Evolutionary conservation across 2,329 filamentous ascomycete genomes (phyloP).

Genomic region (Fusarium chlamydosporum): DNA sequence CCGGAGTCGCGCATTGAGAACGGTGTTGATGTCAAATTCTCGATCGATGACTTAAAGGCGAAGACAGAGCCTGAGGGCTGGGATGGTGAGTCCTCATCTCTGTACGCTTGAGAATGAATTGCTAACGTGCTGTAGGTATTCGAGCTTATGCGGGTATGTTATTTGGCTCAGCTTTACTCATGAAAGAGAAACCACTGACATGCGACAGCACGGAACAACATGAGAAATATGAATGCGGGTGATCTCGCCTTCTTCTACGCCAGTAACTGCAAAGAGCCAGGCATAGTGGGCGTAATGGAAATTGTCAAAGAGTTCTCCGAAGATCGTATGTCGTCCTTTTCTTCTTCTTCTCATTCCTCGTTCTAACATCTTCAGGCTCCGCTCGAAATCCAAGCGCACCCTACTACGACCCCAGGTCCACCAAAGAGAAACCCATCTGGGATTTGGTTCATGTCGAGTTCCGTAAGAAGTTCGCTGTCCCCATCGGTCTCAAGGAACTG

Average conservation of each 20-base stretch:
- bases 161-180: rapidly evolving
- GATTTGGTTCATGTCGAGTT: slow-evolving; percentile 91
- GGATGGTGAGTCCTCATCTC: slow-evolving; percentile 74
- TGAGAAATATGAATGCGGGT: slow-evolving; percentile 90
- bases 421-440: slow-evolving; percentile 73
- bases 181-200: not conserved
- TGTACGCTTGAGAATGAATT: rapidly evolving
- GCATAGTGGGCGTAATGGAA: slow-evolving; percentile 89
- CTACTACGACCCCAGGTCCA: slow-evolving; percentile 87
- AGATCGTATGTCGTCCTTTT: slow-evolving; percentile 70
- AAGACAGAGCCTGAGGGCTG: slow-evolving; percentile 86
- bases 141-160: slow-evolving; percentile 62
- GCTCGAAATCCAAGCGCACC: slow-evolving; percentile 61
- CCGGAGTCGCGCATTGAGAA: slow-evolving; percentile 89
- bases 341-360: rapidly evolving
- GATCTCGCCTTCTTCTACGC: slow-evolving; percentile 98
- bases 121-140: slow-evolving; percentile 58
- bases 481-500: slow-evolving; percentile 79
- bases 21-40: slow-evolving; percentile 90
- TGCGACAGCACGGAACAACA: slow-evolving; percentile 80
- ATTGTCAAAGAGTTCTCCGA: slow-evolving; percentile 87
- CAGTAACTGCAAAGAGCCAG: slow-evolving; percentile 90
- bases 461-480: slow-evolving; percentile 81
- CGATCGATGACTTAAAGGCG: slow-evolving; percentile 87
- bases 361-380: slow-evolving; percentile 46